Evolutionary conservation across 202 grass and related monocot species (phyloP), one percentile per base, ranked within the genome.

Genomic region (Schoenoplectus triqueter): DNA sequence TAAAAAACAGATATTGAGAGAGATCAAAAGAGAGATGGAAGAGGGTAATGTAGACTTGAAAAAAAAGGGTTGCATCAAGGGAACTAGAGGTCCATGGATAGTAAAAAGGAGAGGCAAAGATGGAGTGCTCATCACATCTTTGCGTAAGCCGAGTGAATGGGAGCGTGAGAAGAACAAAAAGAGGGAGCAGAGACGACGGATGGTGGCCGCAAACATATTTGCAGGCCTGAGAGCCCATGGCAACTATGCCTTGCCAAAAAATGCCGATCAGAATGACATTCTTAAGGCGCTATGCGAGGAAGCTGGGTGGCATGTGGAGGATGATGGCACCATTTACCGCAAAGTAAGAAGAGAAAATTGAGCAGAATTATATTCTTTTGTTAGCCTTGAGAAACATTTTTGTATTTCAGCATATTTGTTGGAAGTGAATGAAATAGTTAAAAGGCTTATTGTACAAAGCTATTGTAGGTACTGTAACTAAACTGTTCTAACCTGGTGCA

Each of bases 181-280:
- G 82, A 88, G 92, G 3, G 95, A 97, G 92, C 88, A 86, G 61
- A 81, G 88, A 14, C 83, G 95, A 66, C 76, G 92, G 45, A 87
- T 88, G 88, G 86, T 97, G 70, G 86, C 92, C 3, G 86, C 86
- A 2, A 90, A 88, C 85, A 97, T 97, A 85, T 97, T 89, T 84
- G 89, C 92, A 3, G 91, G 95, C 39, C 88, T 97, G 67, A 91
- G 91, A 84, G 83, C 92, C 13, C 49, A 85, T 48, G 91, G 88
- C 47, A 92, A 92, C 60, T 97, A 97, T 86, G 21, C 70, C 59
- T 86, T 97, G 57, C 92, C 95, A 0, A 97, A 93, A 91, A 87
- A 97, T 72, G 89, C 91, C 19, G 95, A 97, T 91, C 95, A 97
- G 88, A 97, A 97, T 73, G 95, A 97, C 56, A 89, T 97, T 41